Base-by-base conservation (phyloP, 179 eudicot genomes). In the Vitellaria paradoxa region DNA sequence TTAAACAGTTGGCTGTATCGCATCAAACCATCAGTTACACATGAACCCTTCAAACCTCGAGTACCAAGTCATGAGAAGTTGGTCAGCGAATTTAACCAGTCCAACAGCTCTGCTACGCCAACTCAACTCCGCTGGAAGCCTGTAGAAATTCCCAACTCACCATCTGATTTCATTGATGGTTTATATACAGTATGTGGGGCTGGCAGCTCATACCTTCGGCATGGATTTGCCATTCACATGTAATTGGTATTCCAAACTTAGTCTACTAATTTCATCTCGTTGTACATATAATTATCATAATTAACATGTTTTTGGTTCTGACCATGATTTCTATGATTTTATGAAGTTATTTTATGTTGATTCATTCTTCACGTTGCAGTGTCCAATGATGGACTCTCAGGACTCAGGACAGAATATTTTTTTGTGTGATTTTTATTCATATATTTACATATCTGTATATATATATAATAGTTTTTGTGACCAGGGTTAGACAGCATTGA, bases 221-320 rank as follows among this genome's bases (percentile, higher is more conserved):
- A 96, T 86, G 99, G 99, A 76, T 96, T 80, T 67, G 99, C 98
- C 18, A 84, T 96, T 86, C 99, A 96, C 91, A 96, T 96, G 99
- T 93, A 92, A 90, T 80, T 87, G 76, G 76, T 75, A 85, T 79
- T 82, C 74, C 65, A 40, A 65, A 46, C 73, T 61, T 68, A 4
- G 42, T 62, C 61, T 70, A 26, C 17, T 45, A 13, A 12, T 76
- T n/a, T 53, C 20, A 42, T 55, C 20, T 40, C 23, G 40, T 42
- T 50, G 10, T 26, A 37, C 24, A 13, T 47, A n/a, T 37, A 10
- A 62, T 52, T 55, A n/a, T 21, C 24, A 17, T 63, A 3, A 20
- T 21, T 11, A 15, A 21, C 42, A n/a, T 63, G 14, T 30, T 9
- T 17, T 72, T 26, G 9, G 21, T 13, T 12, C 0, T 13, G 9